A percentile compares a stretch with the other conserved stretches of the same genome.
These are phyloP conservation scores for Sarocladiaceae sp. DNA, from an alignment of 2,329 filamentous ascomycete genomes.

Conservation along the genomic window DNA sequence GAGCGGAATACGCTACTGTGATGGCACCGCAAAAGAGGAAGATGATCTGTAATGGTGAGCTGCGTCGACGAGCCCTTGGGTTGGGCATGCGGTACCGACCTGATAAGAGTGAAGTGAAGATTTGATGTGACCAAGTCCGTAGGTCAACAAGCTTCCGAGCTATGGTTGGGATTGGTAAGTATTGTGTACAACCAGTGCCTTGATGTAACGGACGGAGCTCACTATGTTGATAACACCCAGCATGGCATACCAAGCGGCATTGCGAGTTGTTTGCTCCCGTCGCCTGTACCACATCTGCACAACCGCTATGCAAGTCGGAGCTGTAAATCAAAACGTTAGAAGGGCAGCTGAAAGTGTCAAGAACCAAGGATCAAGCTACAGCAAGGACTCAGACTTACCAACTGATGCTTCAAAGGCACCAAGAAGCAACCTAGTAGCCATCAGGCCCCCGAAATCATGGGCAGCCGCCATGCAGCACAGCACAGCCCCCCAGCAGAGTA, in stretches of 20 bases:
- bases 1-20: conserved; percentile 40
- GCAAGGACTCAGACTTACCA: background rate
- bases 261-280: conserved; percentile 27
- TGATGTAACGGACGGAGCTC: background rate
- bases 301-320: conserved; percentile 25
- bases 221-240: conserved; percentile 27
- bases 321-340: conserved; percentile 11
- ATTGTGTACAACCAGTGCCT: background rate
- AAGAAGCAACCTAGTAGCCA: conserved; percentile 40
- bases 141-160: conserved; percentile 25
- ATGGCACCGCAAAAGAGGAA: conserved; percentile 30
- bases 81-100: conserved; percentile 18
- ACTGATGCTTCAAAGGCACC: conserved; percentile 44
- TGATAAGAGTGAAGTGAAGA: conserved; percentile 32
- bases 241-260: conserved; percentile 27
- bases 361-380: background rate
- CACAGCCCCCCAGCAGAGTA: conserved; percentile 50
- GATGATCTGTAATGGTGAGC: conserved; percentile 18
- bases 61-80: background rate
- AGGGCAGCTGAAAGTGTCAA: background rate
- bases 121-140: conserved; percentile 26
- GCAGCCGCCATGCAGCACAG: conserved; percentile 48
- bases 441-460: conserved; percentile 39
- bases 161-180: conserved; percentile 9
- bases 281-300: conserved; percentile 32